Evolutionary conservation across 768 basidiomycete genomes (phyloP), one percentile per base, ranked within the genome.

Genomic region (Lactifluus rugatus): DNA sequence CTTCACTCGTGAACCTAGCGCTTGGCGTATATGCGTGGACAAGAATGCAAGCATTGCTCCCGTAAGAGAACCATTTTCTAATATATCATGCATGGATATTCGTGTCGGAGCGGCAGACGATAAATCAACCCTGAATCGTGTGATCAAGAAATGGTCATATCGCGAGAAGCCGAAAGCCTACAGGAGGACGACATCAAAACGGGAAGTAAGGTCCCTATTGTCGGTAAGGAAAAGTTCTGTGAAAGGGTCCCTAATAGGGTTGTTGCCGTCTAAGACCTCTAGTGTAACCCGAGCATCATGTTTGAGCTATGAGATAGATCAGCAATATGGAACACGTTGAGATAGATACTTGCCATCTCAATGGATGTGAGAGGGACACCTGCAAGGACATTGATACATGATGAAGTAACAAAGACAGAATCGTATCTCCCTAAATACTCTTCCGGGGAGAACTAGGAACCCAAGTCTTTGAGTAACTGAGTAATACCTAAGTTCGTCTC

Each of bases 281-380:
- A 95, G 73, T 0, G 93, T 90, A 65, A 79, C 76, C 37, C 75
- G 72, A 0, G 93, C 93, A 66, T 97, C 92, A 48, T 85, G 74
- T 57, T 75, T 76, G 34, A 93, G 80, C 90, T 93, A 63, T 55
- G 37, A n/a, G 8, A 52, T 14, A 37, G 17, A 57, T 56, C 10
- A 57, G 23, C 59, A 44, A 10, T 41, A 64, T n/a, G 56, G 36
- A 28, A 34, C 37, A 17, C 5, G 23, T 37, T 10, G 42, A 19
- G 13, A 64, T 31, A 56, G 13, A 37, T 28, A 47, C 78, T 65
- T 68, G 93, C 89, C 70, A 95, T 72, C 50, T 88, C 80, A 1
- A 98, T 74, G 1, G 91, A 93, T 2, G 87, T 79, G 14, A 81
- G 64, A 19, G 93, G 89, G 31, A 94, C 79, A 9, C 80, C 83